phyloP scores from a whole-genome alignment of 768 basidiomycete species.

The Auriculariales sp. region DNA sequence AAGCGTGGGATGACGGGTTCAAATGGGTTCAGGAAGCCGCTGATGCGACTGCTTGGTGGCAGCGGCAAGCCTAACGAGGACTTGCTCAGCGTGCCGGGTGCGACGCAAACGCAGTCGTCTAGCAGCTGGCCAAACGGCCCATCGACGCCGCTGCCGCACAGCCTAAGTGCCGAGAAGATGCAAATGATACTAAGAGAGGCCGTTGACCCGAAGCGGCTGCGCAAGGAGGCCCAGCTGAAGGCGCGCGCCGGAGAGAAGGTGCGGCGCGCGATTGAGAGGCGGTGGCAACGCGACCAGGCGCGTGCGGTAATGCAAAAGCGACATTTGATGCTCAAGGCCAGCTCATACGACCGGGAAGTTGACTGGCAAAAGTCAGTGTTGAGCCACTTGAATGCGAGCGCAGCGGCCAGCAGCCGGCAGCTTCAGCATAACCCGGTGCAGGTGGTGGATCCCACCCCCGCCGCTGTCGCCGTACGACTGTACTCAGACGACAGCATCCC shows the following conservation, averaged over 20 bases:
- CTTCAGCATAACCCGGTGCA: conserved; percentile 40
- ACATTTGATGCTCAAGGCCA: conserved; percentile 53
- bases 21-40: conserved; percentile 43
- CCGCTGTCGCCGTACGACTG: background rate
- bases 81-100: conserved; percentile 36
- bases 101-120: conserved; percentile 38
- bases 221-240: conserved; percentile 65
- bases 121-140: conserved; percentile 58
- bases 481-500: conserved; percentile 26
- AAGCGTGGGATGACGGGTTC: conserved; percentile 38
- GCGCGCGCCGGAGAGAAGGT: conserved; percentile 77
- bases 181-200: too few species aligned
- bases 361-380: conserved; percentile 36
- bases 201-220: conserved; percentile 5
- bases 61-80: conserved; percentile 71
- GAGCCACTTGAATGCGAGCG: conserved; percentile 1
- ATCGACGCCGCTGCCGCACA: conserved; percentile 45
- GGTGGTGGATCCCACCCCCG: background rate
- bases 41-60: conserved; percentile 64
- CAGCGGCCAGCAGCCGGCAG: conserved; percentile 25
- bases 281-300: conserved; percentile 72
- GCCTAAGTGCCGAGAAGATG: conserved; percentile 49
- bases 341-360: conserved; percentile 33
- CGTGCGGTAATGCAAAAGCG: conserved; percentile 88
- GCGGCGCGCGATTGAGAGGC: conserved; percentile 59